Evolutionary conservation across 176 grass and related monocot species (phyloP).

Genomic region (Carex kokanica): DNA sequence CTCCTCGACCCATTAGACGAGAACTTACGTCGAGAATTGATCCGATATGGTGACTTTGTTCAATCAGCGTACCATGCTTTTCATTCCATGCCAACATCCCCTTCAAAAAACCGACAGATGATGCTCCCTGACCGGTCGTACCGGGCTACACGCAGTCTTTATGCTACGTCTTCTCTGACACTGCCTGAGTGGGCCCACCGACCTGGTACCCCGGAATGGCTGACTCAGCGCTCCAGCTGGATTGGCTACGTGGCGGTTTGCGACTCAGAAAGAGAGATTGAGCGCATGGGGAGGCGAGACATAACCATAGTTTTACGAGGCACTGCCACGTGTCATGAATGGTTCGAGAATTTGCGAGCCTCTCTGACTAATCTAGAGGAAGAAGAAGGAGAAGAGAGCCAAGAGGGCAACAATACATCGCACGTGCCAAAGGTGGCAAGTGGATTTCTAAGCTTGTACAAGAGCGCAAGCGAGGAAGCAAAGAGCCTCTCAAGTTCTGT

Average conservation of each 20-base stretch:
- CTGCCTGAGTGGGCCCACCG: constrained; percentile 61
- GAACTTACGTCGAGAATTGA: constrained; percentile 80
- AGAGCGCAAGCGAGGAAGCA: constrained; percentile 51
- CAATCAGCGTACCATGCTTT: constrained; percentile 79
- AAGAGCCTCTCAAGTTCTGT: constrained; percentile 64
- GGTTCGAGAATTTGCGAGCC: constrained; percentile 76
- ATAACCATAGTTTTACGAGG: constrained; percentile 82
- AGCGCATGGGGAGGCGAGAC: constrained; percentile 82
- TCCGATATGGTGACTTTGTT: constrained; percentile 82
- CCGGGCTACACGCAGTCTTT: constrained; percentile 71
- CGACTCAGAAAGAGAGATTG: constrained; percentile 72
- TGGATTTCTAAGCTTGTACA: constrained; percentile 76
- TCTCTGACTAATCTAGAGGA: constrained; percentile 52
- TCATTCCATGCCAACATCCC: constrained; percentile 60
- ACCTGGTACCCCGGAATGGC: constrained; percentile 61
- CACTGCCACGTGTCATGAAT: constrained; percentile 86
- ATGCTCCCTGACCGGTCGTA: constrained; percentile 79
- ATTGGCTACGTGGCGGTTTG: constrained; percentile 90
- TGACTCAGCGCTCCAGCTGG: constrained; percentile 85
- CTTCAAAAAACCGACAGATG: constrained; percentile 41
- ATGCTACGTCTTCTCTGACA: constrained; percentile 69
- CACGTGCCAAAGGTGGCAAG: constrained; percentile 60
- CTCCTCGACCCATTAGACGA: constrained; percentile 84
- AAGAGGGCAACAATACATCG: neutral
- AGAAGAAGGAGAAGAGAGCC: neutral